Evolutionary conservation across 1,139 yeast genomes (phyloP).

Genomic region (Pichia sp.): DNA sequence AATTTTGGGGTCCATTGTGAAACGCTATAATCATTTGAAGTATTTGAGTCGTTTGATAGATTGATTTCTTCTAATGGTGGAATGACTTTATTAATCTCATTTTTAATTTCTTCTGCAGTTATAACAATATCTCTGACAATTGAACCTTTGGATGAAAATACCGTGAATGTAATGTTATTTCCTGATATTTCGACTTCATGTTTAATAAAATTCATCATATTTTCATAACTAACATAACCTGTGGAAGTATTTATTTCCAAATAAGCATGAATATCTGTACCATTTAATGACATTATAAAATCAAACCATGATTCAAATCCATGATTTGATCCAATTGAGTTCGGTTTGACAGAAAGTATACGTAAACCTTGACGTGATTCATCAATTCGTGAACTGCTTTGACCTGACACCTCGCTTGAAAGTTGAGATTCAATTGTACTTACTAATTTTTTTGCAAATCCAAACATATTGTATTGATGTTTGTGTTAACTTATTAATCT

Average conservation of each 20-base stretch:
- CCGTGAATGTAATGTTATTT: slow-evolving; percentile 46
- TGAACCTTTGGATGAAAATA: slow-evolving; percentile 93
- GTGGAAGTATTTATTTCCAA: slow-evolving; percentile 13
- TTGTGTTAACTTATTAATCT: no score
- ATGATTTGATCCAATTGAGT: slow-evolving; percentile 37
- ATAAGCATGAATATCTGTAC: slow-evolving; percentile 45
- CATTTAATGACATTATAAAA: slow-evolving; percentile 71
- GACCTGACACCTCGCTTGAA: slow-evolving; percentile 18
- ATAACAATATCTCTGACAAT: slow-evolving; percentile 46
- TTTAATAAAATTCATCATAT: slow-evolving; percentile 31
- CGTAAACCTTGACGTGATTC: slow-evolving; percentile 44
- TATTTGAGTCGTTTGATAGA: slow-evolving; percentile 22
- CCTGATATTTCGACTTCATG: slow-evolving; percentile 29
- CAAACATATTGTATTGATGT: slow-evolving; percentile 49
- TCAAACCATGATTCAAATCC: slow-evolving; percentile 85
- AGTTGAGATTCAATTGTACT: slow-evolving; percentile 55
- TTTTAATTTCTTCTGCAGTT: slow-evolving; percentile 31
- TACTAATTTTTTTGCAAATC: slow-evolving; percentile 81
- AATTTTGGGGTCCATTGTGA: slow-evolving; percentile 29
- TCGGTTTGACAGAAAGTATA: slow-evolving; percentile 42
- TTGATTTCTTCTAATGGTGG: slow-evolving; percentile 15
- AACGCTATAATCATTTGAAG: neutral
- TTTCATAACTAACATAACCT: slow-evolving; percentile 17
- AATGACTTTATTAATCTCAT: slow-evolving; percentile 7
- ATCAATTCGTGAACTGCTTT: slow-evolving; percentile 1